These are phyloP conservation scores for Salmacisia buchloeana DNA, from an alignment of 1,284 basidiomycete species.

Conservation along the genomic window DNA sequence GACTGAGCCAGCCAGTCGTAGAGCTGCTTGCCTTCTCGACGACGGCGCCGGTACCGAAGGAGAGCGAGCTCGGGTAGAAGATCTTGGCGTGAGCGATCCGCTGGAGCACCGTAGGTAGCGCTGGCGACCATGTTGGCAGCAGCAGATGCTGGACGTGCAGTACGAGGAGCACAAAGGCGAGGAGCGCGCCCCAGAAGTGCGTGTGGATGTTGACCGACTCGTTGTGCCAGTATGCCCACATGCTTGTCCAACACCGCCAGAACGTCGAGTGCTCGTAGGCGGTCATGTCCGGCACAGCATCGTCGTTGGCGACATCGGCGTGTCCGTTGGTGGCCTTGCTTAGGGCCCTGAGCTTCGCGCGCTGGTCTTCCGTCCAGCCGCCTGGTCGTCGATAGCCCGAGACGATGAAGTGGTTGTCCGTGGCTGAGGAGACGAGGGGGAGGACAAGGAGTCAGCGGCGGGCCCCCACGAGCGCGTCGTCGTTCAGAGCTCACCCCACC, in stretches of 20 bases:
- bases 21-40: neutral
- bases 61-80: constrained; percentile 29
- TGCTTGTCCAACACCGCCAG: constrained; percentile 41
- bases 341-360: neutral
- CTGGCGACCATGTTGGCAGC: neutral
- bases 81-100: constrained; percentile 32
- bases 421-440: constrained; percentile 12
- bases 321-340: neutral
- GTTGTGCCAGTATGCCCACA: constrained; percentile 50
- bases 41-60: neutral
- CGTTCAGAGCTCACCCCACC: constrained; percentile 24
- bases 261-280: constrained; percentile 37
- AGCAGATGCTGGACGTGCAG: constrained; percentile 33
- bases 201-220: constrained; percentile 76
- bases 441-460: neutral
- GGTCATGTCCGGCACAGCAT: constrained; percentile 17
- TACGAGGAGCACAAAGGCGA: constrained; percentile 60
- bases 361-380: constrained; percentile 16
- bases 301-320: neutral
- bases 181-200: constrained; percentile 69
- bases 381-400: constrained; percentile 46
- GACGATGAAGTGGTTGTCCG: constrained; percentile 43
- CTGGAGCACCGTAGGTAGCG: constrained; percentile 23
- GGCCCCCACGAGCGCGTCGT: neutral
- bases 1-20: neutral